Base-by-base conservation (phyloP, 2,329 filamentous ascomycete species). In the Meredithiella fracta region DNA sequence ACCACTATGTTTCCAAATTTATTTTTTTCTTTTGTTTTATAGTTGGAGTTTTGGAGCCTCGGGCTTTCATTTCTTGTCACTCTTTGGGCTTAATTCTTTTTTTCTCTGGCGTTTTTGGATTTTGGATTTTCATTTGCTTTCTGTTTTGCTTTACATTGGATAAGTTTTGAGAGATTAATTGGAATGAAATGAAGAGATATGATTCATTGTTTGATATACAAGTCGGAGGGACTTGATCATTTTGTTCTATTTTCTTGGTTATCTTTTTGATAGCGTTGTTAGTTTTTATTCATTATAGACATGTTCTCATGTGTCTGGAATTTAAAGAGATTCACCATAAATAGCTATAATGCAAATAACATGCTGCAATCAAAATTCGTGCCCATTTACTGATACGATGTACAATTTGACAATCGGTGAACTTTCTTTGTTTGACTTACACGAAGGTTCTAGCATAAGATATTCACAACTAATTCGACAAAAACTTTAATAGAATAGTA, bases 151-250 rank as follows among this genome's bases (percentile, higher is more conserved):
- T 37, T 58, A 34, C 22, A 25, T 23, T 6, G 44, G 51, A 29
- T 54, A 25, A 42, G 29, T n/a, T 37, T 20, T 31, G 40, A 26
- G 29, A 54, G 52, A 44, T 25, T n/a, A 25, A 38, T 44, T 26
- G 26, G 40, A 31, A 52, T 42, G 42, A 58, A 53, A 38, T 54
- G 53, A 59, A 56, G 50, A 38, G 26, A 58, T 56, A 59, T 44
- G 57, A 59, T 56, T 59, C 51, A 59, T 59, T 59, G 57, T 58
- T 53, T 56, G 23, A 49, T 50, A 56, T 59, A 54, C 42, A 31
- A 56, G 54, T 56, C 22, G 49, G 57, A 53, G 53, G 53, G 23
- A 17, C 15, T 23, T 37, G 47, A 51, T 51, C 37, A 11, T 56
- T 56, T 47, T 26, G 29, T 42, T n/a, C n/a, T 34, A 25, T 49